Evolutionary conservation across 2,329 filamentous ascomycete species (phyloP).

Genomic region (Neoascochyta sp.): DNA sequence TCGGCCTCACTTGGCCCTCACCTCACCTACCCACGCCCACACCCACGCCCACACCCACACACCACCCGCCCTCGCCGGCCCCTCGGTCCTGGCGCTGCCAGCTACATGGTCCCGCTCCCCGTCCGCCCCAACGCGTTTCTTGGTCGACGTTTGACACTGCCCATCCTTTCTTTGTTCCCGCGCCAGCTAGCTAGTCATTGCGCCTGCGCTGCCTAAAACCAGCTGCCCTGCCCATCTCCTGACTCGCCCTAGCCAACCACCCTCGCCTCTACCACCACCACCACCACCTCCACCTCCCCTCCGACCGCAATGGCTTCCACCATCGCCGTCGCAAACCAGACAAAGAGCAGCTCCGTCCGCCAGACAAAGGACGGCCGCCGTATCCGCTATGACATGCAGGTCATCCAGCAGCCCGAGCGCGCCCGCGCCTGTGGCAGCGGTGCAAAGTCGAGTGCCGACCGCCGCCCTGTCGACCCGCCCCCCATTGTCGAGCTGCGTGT

Average conservation of each 20-base stretch:
- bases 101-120: no score
- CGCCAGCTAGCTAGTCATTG: slow-evolving; percentile 1
- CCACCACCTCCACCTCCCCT: slow-evolving; percentile 6
- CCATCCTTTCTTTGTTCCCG: no score
- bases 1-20: no score
- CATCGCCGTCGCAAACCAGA: slow-evolving; percentile 57
- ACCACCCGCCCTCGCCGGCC: no score
- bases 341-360: slow-evolving; percentile 50
- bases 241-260: no score
- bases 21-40: no score
- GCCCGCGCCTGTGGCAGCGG: slow-evolving; percentile 93
- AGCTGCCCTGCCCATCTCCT: neutral
- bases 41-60: no score
- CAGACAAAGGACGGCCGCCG: slow-evolving; percentile 70
- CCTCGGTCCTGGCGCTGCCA: no score
- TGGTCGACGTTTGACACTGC: no score
- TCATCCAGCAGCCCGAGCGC: slow-evolving; percentile 91
- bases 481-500: slow-evolving; percentile 90
- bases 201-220: no score
- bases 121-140: no score
- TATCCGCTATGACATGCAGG: slow-evolving; percentile 76
- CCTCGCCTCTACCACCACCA: no score
- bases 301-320: slow-evolving; percentile 33
- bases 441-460: slow-evolving; percentile 77
- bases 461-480: slow-evolving; percentile 88